Evolutionary conservation across 2,329 filamentous ascomycete genomes (phyloP), one percentile per base, ranked within the genome.

Genomic region (Ceratocystis huliohia): DNA sequence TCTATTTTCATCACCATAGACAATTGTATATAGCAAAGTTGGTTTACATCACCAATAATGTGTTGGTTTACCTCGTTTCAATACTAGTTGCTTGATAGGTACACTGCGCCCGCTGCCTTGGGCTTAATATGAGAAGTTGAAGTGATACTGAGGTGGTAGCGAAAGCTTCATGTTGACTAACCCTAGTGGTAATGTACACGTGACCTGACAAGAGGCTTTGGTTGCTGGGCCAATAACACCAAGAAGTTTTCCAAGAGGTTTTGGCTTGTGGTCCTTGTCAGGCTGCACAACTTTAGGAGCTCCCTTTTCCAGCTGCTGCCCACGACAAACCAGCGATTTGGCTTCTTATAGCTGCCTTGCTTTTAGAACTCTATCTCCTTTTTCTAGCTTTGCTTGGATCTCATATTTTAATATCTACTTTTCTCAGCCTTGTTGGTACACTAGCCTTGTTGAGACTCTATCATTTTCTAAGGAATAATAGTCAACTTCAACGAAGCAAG

Each of bases 151-250:
- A 33, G 30, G 6, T 33, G 7, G 30, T 33, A 8, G 30, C 30
- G 30, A 33, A 33, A 37, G 33, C 33, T 37, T 1, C 8, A 41
- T 13, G 37, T 2, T 8, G n/a, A 10, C 53, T 20, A 63, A 63
- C 59, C 65, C 45, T 66, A 53, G 15, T 0, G 2, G 2, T 1
- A 1, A 28, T 2, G 25, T 22, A 3, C 65, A 66, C 65, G 59
- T 66, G 65, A 63, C 13, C 8, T 20, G n/a, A 1, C 5, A 30
- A 37, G 48, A 37, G n/a, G 48, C 53, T 44, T 45, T 66, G 65
- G 65, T 66, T 66, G 65, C 65, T 63, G 57, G 65, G 65, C 48
- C 41, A 33, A 66, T 66, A 17, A 1, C 22, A 64, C 41, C 22
- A 56, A 41, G 20, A 53, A 64, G 61, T 59, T 64, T 67, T 57